A percentile compares a stretch with the other conserved stretches of the same genome.
These are phyloP conservation scores for Xylariales sp. DNA, from an alignment of 2,329 filamentous ascomycete species.

Conservation along the genomic window DNA sequence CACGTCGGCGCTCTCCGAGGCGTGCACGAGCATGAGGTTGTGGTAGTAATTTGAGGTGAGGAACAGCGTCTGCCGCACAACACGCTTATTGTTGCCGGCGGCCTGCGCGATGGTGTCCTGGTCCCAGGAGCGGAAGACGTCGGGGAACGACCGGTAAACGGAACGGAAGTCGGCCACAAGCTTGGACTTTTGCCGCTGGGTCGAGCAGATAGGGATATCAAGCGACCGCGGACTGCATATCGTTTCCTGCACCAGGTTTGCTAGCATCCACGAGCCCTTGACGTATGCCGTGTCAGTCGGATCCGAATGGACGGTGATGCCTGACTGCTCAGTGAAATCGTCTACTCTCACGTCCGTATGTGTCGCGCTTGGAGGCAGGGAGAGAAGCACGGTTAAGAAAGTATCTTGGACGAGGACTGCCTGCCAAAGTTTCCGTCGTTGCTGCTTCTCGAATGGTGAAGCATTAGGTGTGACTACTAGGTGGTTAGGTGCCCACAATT, in stretches of 20 bases:
- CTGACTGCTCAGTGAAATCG: conserved; percentile 73
- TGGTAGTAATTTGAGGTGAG: conserved; percentile 86
- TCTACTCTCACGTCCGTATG: conserved; percentile 84
- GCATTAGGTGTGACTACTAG: conserved; percentile 70
- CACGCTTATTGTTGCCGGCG: conserved; percentile 70
- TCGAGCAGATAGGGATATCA: conserved; percentile 76
- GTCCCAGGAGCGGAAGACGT: conserved; percentile 76
- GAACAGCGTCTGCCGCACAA: conserved; percentile 80
- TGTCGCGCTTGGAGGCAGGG: conserved; percentile 80
- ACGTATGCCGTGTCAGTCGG: conserved; percentile 78
- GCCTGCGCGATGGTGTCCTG: conserved; percentile 68
- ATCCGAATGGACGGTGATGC: conserved; percentile 67
- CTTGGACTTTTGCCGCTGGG: conserved; percentile 74
- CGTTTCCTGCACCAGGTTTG: conserved; percentile 80
- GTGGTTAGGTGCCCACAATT: conserved; percentile 8
- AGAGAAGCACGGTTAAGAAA: conserved; percentile 81
- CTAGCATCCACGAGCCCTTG: conserved; percentile 81
- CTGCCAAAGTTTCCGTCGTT: conserved; percentile 84
- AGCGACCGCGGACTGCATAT: conserved; percentile 81
- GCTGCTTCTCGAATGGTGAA: conserved; percentile 78
- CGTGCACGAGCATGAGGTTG: conserved; percentile 82
- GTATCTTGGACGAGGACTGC: conserved; percentile 84
- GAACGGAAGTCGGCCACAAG: conserved; percentile 76
- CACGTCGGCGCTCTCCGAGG: conserved; percentile 73
- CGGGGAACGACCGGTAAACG: conserved; percentile 78